Conservation (phyloP, 225 moss, liverwort and hornwort species). For the Marchantia polymorpha region DNA sequence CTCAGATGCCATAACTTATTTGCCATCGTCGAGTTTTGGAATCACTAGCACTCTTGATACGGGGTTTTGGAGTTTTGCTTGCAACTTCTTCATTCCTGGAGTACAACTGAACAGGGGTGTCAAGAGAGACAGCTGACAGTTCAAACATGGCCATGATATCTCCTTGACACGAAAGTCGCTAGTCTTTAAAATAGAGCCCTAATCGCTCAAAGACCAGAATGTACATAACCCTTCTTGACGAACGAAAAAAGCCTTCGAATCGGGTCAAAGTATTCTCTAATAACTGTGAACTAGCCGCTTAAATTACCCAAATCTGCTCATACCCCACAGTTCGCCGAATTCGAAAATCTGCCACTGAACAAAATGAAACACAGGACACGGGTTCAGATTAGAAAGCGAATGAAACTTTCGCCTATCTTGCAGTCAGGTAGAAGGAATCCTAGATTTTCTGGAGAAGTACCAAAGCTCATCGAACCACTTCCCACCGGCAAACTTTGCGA, state of each 20-base stretch:
- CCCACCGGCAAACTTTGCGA: neutral
- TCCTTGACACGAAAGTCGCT: neutral
- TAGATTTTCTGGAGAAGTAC: neutral
- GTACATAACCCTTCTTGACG: neutral
- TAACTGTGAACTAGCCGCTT: neutral
- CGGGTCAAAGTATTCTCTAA: neutral
- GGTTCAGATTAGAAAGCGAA: neutral
- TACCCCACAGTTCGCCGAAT: neutral
- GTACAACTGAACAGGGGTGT: neutral
- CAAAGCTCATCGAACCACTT: neutral
- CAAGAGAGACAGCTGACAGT: neutral
- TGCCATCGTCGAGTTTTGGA: neutral
- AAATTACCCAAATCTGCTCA: neutral
- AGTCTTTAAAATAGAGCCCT: neutral
- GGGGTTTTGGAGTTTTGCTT: neutral
- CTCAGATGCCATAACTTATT: no score
- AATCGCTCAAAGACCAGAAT: conserved; percentile 3
- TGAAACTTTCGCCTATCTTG: neutral
- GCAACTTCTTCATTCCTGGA: conserved; percentile 2
- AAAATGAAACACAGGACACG: neutral
- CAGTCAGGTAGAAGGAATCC: neutral
- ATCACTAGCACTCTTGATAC: neutral
- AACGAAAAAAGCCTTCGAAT: neutral
- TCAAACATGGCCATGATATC: neutral
- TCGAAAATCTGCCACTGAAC: conserved; percentile 1